phyloP scores from a whole-genome alignment of 768 basidiomycete genomes.

The Mycena rebaudengoi region DNA sequence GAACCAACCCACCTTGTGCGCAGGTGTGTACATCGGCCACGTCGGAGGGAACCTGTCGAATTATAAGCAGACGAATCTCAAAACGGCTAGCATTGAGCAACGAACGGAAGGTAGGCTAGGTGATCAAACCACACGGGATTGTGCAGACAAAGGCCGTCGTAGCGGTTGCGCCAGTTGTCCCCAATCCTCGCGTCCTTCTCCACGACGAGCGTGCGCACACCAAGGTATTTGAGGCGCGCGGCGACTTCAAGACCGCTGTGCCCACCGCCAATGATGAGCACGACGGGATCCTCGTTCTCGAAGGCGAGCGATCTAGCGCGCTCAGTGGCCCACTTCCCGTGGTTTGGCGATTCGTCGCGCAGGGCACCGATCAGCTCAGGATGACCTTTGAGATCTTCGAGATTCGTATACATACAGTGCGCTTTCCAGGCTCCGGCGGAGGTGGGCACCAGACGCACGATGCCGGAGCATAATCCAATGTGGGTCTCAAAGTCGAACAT shows the following conservation, averaged over 20 bases:
- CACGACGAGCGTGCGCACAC: constrained; percentile 59
- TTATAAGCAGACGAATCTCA: not conserved
- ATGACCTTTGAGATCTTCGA: constrained; percentile 58
- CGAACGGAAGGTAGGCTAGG: constrained; percentile 53
- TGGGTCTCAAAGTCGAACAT: constrained; percentile 29
- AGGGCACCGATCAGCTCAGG: constrained; percentile 42
- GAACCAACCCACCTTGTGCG: constrained; percentile 46
- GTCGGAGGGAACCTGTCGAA: constrained; percentile 49
- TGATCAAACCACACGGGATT: constrained; percentile 68
- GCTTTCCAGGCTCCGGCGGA: constrained; percentile 57
- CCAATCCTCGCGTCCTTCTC: constrained; percentile 70
- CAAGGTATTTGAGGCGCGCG: constrained; percentile 65
- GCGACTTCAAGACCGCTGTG: constrained; percentile 66
- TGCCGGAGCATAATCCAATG: constrained; percentile 46
- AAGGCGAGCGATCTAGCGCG: constrained; percentile 45
- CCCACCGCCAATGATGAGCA: constrained; percentile 60
- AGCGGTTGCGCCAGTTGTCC: constrained; percentile 72
- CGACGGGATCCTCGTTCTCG: constrained; percentile 56
- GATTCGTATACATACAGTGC: constrained; percentile 58
- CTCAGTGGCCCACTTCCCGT: constrained; percentile 14
- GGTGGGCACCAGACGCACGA: constrained; percentile 57
- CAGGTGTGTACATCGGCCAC: constrained; percentile 55
- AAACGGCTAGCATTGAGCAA: not conserved
- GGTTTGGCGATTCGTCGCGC: constrained; percentile 18
- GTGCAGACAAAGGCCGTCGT: constrained; percentile 72